phyloP scores from a whole-genome alignment of 176 grass and related monocot species.

The Aegilops sharonensis region DNA sequence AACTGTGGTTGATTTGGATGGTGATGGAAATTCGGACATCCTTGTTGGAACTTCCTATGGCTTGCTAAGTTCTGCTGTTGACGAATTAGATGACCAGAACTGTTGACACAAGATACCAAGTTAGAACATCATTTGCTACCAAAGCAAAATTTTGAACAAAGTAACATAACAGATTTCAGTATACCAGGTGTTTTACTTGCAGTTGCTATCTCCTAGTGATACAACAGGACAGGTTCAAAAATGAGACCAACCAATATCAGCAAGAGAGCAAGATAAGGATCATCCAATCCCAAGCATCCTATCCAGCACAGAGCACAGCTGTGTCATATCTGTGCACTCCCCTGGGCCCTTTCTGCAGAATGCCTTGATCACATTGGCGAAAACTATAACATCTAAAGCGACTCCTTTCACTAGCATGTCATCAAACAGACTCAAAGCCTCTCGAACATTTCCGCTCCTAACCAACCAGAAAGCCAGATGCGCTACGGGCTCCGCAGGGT shows the following conservation, averaged over 20 bases:
- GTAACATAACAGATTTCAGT: background rate
- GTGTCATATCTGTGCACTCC: slow-evolving; percentile 46
- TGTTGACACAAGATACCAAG: background rate
- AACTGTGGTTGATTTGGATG: slow-evolving; percentile 93
- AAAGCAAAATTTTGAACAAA: background rate
- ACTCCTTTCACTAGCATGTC: slow-evolving; percentile 62
- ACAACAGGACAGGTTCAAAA: slow-evolving; percentile 12
- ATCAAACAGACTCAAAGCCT: slow-evolving; percentile 64
- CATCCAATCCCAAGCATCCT: slow-evolving; percentile 64
- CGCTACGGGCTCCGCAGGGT: slow-evolving; percentile 44
- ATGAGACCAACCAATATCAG: background rate
- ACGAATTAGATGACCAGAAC: background rate
- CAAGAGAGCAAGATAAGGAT: slow-evolving; percentile 11
- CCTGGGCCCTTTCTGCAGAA: slow-evolving; percentile 76
- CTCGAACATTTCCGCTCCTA: slow-evolving; percentile 46
- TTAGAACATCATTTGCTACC: background rate
- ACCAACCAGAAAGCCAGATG: slow-evolving; percentile 76
- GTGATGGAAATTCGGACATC: slow-evolving; percentile 92
- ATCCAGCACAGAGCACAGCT: slow-evolving; percentile 66
- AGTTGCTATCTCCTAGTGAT: background rate
- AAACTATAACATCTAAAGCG: slow-evolving; percentile 58
- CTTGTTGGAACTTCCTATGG: slow-evolving; percentile 89
- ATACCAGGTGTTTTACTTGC: background rate
- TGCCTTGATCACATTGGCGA: slow-evolving; percentile 67
- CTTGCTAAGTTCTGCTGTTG: slow-evolving; percentile 36